A percentile compares a stretch with the other conserved stretches of the same genome.
phyloP scores from a whole-genome alignment of 306 rosid species.

The Dalbergia cochinchinensis region DNA sequence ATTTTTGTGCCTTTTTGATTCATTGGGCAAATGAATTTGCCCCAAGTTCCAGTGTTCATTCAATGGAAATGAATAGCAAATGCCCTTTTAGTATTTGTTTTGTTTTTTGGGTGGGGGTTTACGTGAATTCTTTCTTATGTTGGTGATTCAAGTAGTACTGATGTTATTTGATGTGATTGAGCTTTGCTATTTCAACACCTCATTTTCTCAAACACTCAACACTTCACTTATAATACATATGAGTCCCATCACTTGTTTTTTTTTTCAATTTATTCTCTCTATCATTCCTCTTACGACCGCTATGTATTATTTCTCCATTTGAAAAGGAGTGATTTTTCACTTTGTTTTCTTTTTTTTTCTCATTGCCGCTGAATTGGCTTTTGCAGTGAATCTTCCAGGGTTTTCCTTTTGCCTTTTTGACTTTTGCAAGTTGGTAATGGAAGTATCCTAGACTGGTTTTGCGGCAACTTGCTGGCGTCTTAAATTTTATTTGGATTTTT shows the following conservation, averaged over 20 bases:
- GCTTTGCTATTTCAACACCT: too few relatives aligned
- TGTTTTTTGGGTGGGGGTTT: background rate
- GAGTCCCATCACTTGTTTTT: too few relatives aligned
- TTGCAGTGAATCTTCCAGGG: constrained; percentile 31
- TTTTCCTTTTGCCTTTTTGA: constrained; percentile 12
- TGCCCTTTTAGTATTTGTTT: background rate
- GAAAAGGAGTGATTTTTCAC: constrained; percentile 20
- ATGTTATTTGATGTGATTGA: constrained; percentile 20
- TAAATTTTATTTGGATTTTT: constrained; percentile 37
- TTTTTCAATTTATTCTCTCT: too few relatives aligned
- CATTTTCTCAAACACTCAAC: too few relatives aligned
- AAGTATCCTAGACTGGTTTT: constrained; percentile 28
- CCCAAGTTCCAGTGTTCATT: constrained; percentile 25
- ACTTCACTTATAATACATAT: too few relatives aligned
- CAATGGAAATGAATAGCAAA: constrained; percentile 9
- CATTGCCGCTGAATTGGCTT: constrained; percentile 35
- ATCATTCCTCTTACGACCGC: too few relatives aligned
- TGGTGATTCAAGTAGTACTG: constrained; percentile 20
- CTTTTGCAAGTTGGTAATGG: constrained; percentile 20
- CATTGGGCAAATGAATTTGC: constrained; percentile 26
- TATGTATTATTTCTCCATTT: too few relatives aligned
- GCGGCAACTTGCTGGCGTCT: constrained; percentile 28
- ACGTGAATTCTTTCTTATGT: constrained; percentile 24
- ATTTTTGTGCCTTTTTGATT: constrained; percentile 23
- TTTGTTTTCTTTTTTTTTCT: constrained; percentile 6